Evolutionary conservation across 176 grass and related monocot species (phyloP).

Genomic region (Oryza australiensis): DNA sequence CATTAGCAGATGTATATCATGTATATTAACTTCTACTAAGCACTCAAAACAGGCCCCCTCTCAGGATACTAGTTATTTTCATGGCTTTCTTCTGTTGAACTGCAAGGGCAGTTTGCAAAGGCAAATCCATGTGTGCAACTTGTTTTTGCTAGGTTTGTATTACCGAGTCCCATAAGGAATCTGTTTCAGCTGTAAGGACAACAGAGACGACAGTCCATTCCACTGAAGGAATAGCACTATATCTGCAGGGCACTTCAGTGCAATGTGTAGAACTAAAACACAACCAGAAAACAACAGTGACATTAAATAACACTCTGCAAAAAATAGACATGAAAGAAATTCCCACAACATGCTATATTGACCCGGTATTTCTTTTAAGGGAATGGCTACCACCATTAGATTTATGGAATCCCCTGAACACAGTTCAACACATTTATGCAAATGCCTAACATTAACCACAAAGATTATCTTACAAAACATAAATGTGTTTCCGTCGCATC

Average conservation of each 20-base stretch:
- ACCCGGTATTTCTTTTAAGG: background rate
- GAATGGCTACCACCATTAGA: background rate
- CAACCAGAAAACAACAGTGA: background rate
- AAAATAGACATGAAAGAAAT: conserved; percentile 16
- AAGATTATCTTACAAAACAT: conserved; percentile 6
- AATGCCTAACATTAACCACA: conserved; percentile 15
- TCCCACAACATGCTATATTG: background rate
- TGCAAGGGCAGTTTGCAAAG: background rate
- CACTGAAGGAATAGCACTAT: background rate
- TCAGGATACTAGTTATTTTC: background rate
- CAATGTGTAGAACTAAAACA: background rate
- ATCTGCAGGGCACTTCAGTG: background rate
- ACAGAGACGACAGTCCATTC: background rate
- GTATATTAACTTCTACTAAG: background rate
- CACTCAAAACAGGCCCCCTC: background rate
- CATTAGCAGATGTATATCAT: background rate
- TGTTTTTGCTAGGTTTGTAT: background rate
- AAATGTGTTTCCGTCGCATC: conserved; percentile 3
- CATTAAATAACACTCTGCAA: background rate
- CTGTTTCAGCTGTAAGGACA: background rate
- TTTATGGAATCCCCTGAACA: background rate
- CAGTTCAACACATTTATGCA: background rate
- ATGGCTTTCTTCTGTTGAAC: conserved; percentile 9
- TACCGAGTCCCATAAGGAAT: background rate
- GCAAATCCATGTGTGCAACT: conserved; percentile 11